Base-by-base conservation (phyloP, 2,329 filamentous ascomycete species). In the Aureobasidium lini region DNA sequence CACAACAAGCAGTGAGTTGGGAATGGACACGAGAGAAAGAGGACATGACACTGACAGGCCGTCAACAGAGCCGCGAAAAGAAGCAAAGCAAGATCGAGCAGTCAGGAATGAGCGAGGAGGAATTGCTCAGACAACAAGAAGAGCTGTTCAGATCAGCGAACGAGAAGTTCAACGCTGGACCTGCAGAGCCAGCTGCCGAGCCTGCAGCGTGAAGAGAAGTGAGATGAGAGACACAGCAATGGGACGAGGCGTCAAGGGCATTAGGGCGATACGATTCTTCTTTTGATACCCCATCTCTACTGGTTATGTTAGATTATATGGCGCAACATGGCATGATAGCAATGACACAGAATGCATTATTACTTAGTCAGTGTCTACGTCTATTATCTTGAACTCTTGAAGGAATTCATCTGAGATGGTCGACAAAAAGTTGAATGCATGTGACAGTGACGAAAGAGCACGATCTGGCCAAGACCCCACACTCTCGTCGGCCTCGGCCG, bases 41-140 rank as follows among this genome's bases (percentile, higher is more conserved):
- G 46, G n/a, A 6, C 2, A 58, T 23, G 23, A 34, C 18, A 46
- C 39, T 36, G 43, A 54, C 39, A 43, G 46, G 40, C 29, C 28
- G 49, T 61, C 16, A 61, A 62, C 69, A 96, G 90, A 90, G 88
- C 32, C 88, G 93, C 49, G 94, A 99, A 76, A 95, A 95, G 81
- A 96, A 96, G 75, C 88, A 92, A 64, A 95, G 92, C 74, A 97
- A 97, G 77, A 91, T 97, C 69, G 93, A 96, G 68, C 88, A 94
- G 71, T 96, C 91, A 71, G 93, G 93, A 57, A 82, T 97, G 77
- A 89, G 89, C 0, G 86, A 95, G 71, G 94, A 96, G 67, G 89
- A 99, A 73, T 81, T 99, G 50, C 84, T 94, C 60, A 83, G 87
- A 50, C 84, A 96, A 69, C 94, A 99, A 72, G 87, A 94, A 72